Evolutionary conservation across 2,329 filamentous ascomycete species (phyloP).

Genomic region (Ophiostoma ulmi): DNA sequence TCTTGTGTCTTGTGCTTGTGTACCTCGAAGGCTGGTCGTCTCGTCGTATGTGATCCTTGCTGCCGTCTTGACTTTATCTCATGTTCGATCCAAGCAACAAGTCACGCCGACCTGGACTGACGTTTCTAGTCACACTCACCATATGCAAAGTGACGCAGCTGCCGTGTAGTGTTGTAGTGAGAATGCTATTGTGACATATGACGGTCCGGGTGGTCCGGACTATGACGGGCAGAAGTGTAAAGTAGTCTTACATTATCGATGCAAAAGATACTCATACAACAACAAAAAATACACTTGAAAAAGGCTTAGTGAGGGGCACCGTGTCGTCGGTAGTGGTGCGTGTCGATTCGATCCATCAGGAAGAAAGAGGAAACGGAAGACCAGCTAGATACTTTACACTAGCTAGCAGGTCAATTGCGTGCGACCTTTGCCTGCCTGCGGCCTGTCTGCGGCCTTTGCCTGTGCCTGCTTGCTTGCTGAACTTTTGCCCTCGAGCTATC

Average conservation of each 20-base stretch:
- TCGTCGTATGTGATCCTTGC: not conserved
- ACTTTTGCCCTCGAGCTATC: not conserved
- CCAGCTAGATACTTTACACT: not conserved
- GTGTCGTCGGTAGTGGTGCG: not conserved
- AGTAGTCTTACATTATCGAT: no score
- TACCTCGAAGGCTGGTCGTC: not conserved
- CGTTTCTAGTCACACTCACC: not conserved
- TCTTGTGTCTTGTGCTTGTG: slow-evolving; percentile 3
- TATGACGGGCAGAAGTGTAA: not conserved
- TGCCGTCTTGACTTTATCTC: no score
- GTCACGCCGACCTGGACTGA: not conserved
- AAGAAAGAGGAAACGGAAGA: not conserved
- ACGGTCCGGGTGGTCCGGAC: slow-evolving; percentile 10
- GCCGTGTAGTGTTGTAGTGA: slow-evolving; percentile 4
- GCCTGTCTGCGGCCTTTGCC: not conserved
- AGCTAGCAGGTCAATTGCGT: not conserved
- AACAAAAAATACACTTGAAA: not conserved
- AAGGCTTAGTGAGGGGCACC: slow-evolving; percentile 3
- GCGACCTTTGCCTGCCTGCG: not conserved
- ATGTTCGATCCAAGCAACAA: no score
- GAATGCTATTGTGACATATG: not conserved
- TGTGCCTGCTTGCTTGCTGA: not conserved
- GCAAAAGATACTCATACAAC: not conserved
- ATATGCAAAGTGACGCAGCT: slow-evolving; percentile 7
- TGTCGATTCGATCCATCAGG: not conserved